Evolutionary conservation across 2,329 filamentous ascomycete genomes (phyloP), one percentile per base, ranked within the genome.

Genomic region (Phialophora macrospora): DNA sequence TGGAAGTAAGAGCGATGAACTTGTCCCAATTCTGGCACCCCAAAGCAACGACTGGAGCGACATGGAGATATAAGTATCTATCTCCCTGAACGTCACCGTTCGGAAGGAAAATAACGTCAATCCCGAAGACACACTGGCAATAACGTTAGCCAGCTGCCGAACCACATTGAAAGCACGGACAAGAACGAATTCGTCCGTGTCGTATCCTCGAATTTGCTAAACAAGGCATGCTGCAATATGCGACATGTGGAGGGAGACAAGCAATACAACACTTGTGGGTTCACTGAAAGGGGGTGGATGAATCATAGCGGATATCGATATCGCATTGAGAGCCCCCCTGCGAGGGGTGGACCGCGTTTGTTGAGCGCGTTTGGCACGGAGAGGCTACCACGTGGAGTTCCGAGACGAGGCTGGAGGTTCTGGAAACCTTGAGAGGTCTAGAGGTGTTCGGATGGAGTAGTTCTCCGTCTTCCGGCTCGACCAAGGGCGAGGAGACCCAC

Each of bases 321-420:
- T 64, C 62, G 62, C 54, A 64, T 59, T 32, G 52, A 26, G 28
- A 8, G 17, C 30, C 49, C 32, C 22, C 9, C 41, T 54, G 59
- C 32, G 46, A 17, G 34, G 34, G 49, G 28, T 30, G 55, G 51
- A 61, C 57, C 55, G 48, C 38, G 26, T 24, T 52, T 52, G 58
- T 57, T 58, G 41, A 24, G 41, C 28, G 24, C 32, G 22, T 61
- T 61, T 61, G 59, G 48, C 59, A 52, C 32, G 55, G 32, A 57
- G n/a, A 54, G 22, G 20, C n/a, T 44, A 12, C 51, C 59, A 63
- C 38, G 59, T 56, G 60, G 38, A 55, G 24, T 30, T 55, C 52
- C 52, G 52, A 55, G 46, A 55, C 56, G 55, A 66, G 64, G 64
- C 64, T 66, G 60, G 38, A 54, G 4, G 51, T 30, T 11, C 30